Evolutionary conservation across 345 rosid genomes (phyloP).

Genomic region (Dovyalis caffra): DNA sequence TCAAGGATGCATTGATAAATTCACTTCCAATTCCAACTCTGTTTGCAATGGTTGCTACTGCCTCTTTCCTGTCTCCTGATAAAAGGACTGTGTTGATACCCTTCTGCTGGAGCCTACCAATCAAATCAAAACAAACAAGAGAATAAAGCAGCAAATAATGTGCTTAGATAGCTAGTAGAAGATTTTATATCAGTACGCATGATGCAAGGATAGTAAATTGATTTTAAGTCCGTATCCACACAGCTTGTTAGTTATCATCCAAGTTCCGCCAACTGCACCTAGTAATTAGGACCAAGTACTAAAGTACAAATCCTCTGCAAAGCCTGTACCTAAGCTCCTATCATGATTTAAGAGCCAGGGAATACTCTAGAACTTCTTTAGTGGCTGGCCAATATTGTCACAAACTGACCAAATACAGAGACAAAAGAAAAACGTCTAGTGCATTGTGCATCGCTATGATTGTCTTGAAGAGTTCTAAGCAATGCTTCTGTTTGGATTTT

Average conservation of each 20-base stretch:
- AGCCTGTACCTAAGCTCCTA: not conserved
- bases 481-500: not conserved
- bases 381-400: not conserved
- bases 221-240: not conserved
- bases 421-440: not conserved
- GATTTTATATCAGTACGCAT: not conserved
- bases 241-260: not conserved
- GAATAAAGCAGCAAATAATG: conserved; percentile 9
- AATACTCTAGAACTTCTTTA: not conserved
- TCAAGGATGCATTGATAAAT: conserved; percentile 61
- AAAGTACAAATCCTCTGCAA: not conserved
- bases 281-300: not conserved
- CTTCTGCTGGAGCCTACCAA: conserved; percentile 65
- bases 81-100: conserved; percentile 79
- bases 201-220: not conserved
- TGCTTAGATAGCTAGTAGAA: not conserved
- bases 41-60: conserved; percentile 78
- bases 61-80: conserved; percentile 98
- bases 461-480: not conserved
- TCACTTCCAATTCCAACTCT: conserved; percentile 64
- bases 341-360: not conserved
- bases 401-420: not conserved
- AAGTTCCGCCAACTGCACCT: not conserved
- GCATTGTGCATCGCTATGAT: not conserved
- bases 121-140: conserved; percentile 17